Evolutionary conservation across 2,329 filamentous ascomycete genomes (phyloP).

Genomic region (Blastomyces percursus): DNA sequence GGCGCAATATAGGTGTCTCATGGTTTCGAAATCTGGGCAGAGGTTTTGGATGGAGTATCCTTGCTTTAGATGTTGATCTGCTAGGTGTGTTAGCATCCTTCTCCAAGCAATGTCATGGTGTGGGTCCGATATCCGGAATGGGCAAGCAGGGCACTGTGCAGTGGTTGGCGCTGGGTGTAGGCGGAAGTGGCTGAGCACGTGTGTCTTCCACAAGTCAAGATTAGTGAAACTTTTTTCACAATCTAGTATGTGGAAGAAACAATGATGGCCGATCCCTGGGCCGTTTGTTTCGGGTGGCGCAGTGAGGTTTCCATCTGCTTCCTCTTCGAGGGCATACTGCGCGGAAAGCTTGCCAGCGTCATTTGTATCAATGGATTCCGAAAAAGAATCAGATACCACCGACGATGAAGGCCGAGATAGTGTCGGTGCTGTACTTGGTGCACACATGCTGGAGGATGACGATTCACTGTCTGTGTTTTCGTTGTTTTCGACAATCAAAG

Average conservation of each 20-base stretch:
- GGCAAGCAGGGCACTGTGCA: constrained; percentile 36
- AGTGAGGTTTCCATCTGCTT: constrained; percentile 23
- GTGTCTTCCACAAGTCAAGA: constrained; percentile 31
- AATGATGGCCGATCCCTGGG: constrained; percentile 13
- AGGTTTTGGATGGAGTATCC: constrained; percentile 33
- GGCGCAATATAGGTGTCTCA: constrained; percentile 35
- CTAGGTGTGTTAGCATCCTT: constrained; percentile 34
- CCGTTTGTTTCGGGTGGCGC: constrained; percentile 9
- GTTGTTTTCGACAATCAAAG: constrained; percentile 7
- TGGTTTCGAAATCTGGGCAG: constrained; percentile 34
- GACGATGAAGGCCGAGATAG: constrained; percentile 23
- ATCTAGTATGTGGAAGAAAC: constrained; percentile 37
- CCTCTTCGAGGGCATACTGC: constrained; percentile 20
- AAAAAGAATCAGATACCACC: constrained; percentile 19
- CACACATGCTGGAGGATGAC: constrained; percentile 11
- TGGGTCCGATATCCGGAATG: constrained; percentile 17
- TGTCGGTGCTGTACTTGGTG: constrained; percentile 21
- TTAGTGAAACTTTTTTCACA: constrained; percentile 33
- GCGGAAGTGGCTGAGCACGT: constrained; percentile 37
- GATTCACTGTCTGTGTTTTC: constrained; percentile 3
- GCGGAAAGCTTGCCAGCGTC: constrained; percentile 17
- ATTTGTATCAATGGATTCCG: constrained; percentile 24
- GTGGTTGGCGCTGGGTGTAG: constrained; percentile 30
- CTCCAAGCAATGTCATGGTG: constrained; percentile 29
- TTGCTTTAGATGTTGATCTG: constrained; percentile 29